Evolutionary conservation across 176 grass and related monocot species (phyloP).

Genomic region (Oryza officinalis): DNA sequence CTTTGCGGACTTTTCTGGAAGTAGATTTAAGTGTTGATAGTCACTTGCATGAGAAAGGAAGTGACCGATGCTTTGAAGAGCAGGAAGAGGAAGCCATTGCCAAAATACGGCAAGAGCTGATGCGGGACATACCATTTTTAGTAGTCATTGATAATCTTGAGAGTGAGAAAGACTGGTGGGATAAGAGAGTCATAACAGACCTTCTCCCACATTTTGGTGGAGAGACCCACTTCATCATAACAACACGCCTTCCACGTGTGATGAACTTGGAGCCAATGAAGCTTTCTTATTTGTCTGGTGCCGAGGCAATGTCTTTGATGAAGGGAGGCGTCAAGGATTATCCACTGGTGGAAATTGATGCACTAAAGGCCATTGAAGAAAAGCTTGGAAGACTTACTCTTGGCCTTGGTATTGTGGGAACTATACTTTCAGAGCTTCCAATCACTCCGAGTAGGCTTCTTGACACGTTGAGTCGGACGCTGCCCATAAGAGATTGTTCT

Average conservation of each 20-base stretch:
- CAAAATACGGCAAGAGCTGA: slow-evolving; percentile 80
- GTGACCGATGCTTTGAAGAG: slow-evolving; percentile 86
- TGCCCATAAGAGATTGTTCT: slow-evolving; percentile 60
- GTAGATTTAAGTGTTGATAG: slow-evolving; percentile 63
- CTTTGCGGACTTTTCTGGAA: slow-evolving; percentile 71
- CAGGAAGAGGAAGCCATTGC: slow-evolving; percentile 91
- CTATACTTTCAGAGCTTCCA: slow-evolving; percentile 93
- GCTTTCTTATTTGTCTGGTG: slow-evolving; percentile 89
- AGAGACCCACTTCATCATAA: slow-evolving; percentile 93
- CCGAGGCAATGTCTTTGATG: slow-evolving; percentile 91
- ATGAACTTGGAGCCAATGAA: slow-evolving; percentile 96
- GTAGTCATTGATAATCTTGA: slow-evolving; percentile 97
- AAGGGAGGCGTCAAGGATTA: slow-evolving; percentile 81
- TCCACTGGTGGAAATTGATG: slow-evolving; percentile 78
- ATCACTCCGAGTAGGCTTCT: slow-evolving; percentile 88
- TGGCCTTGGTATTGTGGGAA: slow-evolving; percentile 74
- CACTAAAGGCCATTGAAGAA: slow-evolving; percentile 84
- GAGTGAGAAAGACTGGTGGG: slow-evolving; percentile 98
- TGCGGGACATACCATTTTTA: slow-evolving; percentile 82
- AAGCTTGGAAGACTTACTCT: slow-evolving; percentile 88
- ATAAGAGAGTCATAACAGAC: slow-evolving; percentile 71
- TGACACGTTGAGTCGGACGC: slow-evolving; percentile 90
- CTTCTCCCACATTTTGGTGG: slow-evolving; percentile 83
- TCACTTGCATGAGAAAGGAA: slow-evolving; percentile 74
- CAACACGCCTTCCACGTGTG: slow-evolving; percentile 69